Conservation (phyloP, 2,329 filamentous ascomycete species). For the Botrytis sinoallii region DNA sequence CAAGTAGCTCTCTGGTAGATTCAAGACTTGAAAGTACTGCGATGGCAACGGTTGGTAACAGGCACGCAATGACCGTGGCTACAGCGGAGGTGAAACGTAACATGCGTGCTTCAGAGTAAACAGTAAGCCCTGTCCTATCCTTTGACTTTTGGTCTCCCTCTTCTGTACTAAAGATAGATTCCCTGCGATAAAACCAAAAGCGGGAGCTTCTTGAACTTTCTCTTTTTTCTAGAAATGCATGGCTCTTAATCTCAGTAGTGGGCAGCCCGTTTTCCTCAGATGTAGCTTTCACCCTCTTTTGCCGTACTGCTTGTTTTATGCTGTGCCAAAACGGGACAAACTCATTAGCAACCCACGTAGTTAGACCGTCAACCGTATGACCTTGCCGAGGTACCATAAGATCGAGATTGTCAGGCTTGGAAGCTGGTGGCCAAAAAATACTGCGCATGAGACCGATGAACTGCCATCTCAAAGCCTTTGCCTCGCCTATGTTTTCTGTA, state of each 20-base stretch:
- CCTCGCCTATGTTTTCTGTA: neutral
- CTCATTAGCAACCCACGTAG: constrained; percentile 24
- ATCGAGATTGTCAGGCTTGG: constrained; percentile 10
- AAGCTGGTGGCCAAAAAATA: neutral
- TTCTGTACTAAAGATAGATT: neutral
- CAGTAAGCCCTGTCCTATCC: neutral
- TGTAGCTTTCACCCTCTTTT: neutral
- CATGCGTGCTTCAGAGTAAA: constrained; percentile 12
- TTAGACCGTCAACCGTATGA: constrained; percentile 22
- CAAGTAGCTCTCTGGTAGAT: constrained; percentile 16
- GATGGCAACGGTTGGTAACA: constrained; percentile 27
- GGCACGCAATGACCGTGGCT: constrained; percentile 26
- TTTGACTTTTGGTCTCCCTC: neutral
- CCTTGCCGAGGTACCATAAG: constrained; percentile 22
- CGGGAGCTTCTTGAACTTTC: neutral
- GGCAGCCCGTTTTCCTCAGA: neutral
- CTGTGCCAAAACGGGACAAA: constrained; percentile 23
- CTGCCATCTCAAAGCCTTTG: constrained; percentile 4
- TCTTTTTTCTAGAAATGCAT: neutral
- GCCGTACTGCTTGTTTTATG: neutral
- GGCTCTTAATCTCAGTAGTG: neutral
- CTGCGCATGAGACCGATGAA: constrained; percentile 16
- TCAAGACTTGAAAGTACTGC: constrained; percentile 24
- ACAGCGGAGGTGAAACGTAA: constrained; percentile 23
- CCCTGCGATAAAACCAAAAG: neutral